phyloP scores from a whole-genome alignment of 805 yeast species.

The Metschnikowia gelsemii region DNA sequence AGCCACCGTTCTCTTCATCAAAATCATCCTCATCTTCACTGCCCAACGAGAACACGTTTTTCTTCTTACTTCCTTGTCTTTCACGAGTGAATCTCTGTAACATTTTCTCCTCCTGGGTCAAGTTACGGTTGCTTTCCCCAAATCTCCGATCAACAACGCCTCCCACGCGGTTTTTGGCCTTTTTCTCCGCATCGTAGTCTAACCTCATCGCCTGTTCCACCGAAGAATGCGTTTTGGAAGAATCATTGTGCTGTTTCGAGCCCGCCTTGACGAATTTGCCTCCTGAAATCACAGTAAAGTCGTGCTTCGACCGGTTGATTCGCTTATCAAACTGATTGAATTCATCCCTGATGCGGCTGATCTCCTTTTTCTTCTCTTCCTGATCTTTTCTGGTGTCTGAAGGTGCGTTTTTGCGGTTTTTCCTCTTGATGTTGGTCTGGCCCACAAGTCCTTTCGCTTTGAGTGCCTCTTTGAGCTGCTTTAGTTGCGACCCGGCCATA shows the following conservation, averaged over 20 bases:
- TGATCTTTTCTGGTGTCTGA: conserved; percentile 72
- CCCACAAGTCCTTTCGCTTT: conserved; percentile 84
- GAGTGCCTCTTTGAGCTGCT: conserved; percentile 73
- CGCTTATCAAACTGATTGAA: conserved; percentile 90
- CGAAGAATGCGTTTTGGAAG: conserved; percentile 33
- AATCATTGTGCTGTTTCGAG: conserved; percentile 36
- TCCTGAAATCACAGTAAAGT: conserved; percentile 39
- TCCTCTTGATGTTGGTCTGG: conserved; percentile 66
- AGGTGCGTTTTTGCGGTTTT: conserved; percentile 51
- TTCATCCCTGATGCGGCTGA: conserved; percentile 65
- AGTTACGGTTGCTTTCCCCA: conserved; percentile 71
- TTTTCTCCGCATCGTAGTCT: conserved; percentile 65
- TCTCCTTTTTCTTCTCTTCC: conserved; percentile 48
- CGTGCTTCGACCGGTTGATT: conserved; percentile 63
- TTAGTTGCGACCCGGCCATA: conserved; percentile 89
- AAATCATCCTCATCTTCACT: conserved; percentile 71
- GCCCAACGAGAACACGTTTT: conserved; percentile 52
- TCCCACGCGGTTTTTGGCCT: conserved; percentile 70
- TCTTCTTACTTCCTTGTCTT: conserved; percentile 60
- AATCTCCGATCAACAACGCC: conserved; percentile 83
- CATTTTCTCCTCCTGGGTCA: conserved; percentile 92
- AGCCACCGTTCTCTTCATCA: conserved; percentile 42
- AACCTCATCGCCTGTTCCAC: conserved; percentile 44
- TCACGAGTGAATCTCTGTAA: conserved; percentile 91
- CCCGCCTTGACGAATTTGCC: conserved; percentile 47